Evolutionary conservation across 805 yeast species (phyloP).

Genomic region (Zygoascus tannicola): DNA sequence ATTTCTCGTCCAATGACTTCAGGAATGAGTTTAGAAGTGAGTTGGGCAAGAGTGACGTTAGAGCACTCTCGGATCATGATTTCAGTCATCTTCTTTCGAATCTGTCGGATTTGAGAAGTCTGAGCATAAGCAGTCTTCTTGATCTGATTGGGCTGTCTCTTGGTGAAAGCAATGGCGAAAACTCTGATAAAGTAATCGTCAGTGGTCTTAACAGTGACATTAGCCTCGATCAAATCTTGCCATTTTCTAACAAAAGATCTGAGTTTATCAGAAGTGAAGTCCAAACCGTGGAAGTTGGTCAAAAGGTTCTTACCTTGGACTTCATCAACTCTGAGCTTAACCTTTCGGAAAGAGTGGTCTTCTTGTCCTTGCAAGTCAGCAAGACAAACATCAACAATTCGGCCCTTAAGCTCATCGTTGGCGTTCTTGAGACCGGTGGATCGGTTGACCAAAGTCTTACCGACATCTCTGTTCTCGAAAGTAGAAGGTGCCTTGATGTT

Average conservation of each 20-base stretch:
- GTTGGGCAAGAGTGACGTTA: constrained; percentile 90
- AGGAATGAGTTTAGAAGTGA: constrained; percentile 94
- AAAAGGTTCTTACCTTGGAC: constrained; percentile 97
- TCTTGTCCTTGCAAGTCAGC: constrained; percentile 98
- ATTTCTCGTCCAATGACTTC: constrained; percentile 98
- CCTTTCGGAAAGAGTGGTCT: constrained; percentile 97
- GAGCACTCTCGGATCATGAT: constrained; percentile 95
- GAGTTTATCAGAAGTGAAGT: constrained; percentile 95
- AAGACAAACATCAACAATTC: constrained; percentile 89
- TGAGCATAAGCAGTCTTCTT: constrained; percentile 98
- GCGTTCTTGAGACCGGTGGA: constrained; percentile 96
- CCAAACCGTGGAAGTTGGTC: constrained; percentile 99
- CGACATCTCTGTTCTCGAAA: constrained; percentile 96
- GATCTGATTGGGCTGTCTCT: constrained; percentile 92
- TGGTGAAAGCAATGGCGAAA: constrained; percentile 97
- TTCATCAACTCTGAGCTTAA: constrained; percentile 96
- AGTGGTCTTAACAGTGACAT: constrained; percentile 95
- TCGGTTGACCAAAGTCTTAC: constrained; percentile 97
- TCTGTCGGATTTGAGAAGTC: constrained; percentile 93
- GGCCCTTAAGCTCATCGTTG: constrained; percentile 96
- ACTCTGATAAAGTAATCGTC: constrained; percentile 96
- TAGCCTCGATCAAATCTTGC: constrained; percentile 97
- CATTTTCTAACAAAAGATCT: constrained; percentile 97
- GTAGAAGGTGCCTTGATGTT: constrained; percentile 98
- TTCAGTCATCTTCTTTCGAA: constrained; percentile 93